These are phyloP conservation scores for Termitomyces sp. DNA, from an alignment of 768 basidiomycete species.

Conservation along the genomic window DNA sequence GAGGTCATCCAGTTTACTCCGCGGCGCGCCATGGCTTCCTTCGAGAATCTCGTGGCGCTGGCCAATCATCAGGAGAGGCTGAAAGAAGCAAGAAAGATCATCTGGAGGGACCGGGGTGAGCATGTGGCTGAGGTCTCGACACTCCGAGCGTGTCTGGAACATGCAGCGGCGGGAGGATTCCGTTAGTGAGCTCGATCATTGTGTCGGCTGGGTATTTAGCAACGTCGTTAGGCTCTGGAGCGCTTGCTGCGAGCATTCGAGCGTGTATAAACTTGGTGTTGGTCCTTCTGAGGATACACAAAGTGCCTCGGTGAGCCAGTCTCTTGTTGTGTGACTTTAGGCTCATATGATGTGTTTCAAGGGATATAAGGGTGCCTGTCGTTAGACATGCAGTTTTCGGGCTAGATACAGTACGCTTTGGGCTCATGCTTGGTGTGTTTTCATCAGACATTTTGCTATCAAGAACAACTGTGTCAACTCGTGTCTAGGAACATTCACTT, in stretches of 20 bases:
- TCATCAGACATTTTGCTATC: neutral
- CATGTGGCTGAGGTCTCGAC: slow-evolving; percentile 63
- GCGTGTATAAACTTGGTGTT: slow-evolving; percentile 81
- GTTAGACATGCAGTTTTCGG: slow-evolving; percentile 85
- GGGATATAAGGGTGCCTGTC: slow-evolving; percentile 57
- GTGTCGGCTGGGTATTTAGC: neutral
- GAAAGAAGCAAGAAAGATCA: slow-evolving; percentile 68
- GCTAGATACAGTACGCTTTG: slow-evolving; percentile 76
- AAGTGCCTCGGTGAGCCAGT: slow-evolving; percentile 52
- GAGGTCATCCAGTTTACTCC: slow-evolving; percentile 46
- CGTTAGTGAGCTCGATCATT: slow-evolving; percentile 42
- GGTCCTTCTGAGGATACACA: slow-evolving; percentile 66
- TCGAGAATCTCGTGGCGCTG: slow-evolving; percentile 79
- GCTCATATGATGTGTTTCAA: slow-evolving; percentile 20
- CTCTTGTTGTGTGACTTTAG: neutral
- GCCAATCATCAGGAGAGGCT: slow-evolving; percentile 81
- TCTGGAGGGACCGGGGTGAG: slow-evolving; percentile 79
- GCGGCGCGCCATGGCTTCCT: slow-evolving; percentile 61
- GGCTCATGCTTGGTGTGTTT: slow-evolving; percentile 73
- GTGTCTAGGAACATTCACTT: slow-evolving; percentile 61
- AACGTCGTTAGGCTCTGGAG: slow-evolving; percentile 59
- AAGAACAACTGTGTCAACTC: neutral
- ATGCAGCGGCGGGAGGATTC: slow-evolving; percentile 65
- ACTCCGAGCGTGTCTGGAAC: slow-evolving; percentile 61
- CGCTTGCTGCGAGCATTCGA: slow-evolving; percentile 77